phyloP scores from a whole-genome alignment of 2,329 filamentous ascomycete genomes.

The Arthrobotrys megalospora region DNA sequence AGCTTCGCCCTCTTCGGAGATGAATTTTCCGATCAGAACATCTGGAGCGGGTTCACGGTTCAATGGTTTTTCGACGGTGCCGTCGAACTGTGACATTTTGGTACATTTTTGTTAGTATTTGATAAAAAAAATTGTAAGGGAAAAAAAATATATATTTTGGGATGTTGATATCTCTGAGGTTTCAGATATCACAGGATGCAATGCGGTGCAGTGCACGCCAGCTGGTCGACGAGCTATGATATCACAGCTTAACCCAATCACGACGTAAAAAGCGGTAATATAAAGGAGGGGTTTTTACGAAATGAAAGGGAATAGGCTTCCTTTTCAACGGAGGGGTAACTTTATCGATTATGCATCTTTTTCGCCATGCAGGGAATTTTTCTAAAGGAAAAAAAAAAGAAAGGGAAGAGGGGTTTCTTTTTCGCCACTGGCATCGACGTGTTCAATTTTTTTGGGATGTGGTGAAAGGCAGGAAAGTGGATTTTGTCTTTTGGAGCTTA shows the following conservation, averaged over 20 bases:
- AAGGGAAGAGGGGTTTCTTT: constrained; percentile 1
- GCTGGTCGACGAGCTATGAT: constrained; percentile 32
- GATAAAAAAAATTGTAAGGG: too few species aligned
- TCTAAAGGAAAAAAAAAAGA: not conserved
- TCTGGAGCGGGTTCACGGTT: constrained; percentile 70
- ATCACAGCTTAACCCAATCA: constrained; percentile 27
- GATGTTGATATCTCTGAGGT: constrained; percentile 12
- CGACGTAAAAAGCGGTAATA: not conserved
- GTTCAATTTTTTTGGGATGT: constrained; percentile 9
- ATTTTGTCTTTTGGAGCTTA: constrained; percentile 31
- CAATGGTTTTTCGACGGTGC: constrained; percentile 69
- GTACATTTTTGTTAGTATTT: constrained; percentile 20
- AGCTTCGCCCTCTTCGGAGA: constrained; percentile 69
- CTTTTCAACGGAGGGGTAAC: constrained; percentile 8
- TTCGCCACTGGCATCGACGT: constrained; percentile 11
- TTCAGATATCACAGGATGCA: constrained; percentile 27
- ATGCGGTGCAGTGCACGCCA: constrained; percentile 27
- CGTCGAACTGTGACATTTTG: constrained; percentile 65
- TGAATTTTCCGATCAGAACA: constrained; percentile 71
- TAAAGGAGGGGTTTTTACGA: constrained; percentile 16
- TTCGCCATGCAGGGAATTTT: constrained; percentile 7
- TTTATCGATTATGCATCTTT: constrained; percentile 52
- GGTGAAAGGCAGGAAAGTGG: constrained; percentile 2
- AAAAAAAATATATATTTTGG: constrained; percentile 1
- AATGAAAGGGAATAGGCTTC: not conserved